Conservation (phyloP, 805 yeast species). For the Metschnikowia santaceciliae region DNA sequence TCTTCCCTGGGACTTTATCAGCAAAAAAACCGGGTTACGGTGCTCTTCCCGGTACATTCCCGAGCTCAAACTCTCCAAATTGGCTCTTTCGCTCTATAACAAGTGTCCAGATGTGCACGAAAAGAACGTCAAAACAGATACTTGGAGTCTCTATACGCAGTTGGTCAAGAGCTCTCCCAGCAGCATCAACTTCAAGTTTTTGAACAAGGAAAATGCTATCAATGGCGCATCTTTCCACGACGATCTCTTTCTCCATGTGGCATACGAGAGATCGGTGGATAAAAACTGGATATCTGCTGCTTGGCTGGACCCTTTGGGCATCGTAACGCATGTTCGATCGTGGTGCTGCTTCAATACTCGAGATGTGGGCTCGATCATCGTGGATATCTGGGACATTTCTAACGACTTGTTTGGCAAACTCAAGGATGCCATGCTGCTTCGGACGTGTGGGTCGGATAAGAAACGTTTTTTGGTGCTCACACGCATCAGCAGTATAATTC, state of each 20-base stretch:
- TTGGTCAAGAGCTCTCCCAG: conserved; percentile 37
- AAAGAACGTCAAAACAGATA: conserved; percentile 3
- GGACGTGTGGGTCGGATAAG: conserved; percentile 39
- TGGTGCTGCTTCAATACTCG: conserved; percentile 46
- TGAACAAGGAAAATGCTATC: conserved; percentile 20
- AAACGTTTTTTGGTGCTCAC: conserved; percentile 65
- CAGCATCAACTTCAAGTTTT: conserved; percentile 23
- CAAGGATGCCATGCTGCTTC: conserved; percentile 30
- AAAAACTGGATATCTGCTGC: conserved; percentile 82
- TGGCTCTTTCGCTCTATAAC: conserved; percentile 57
- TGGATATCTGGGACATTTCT: conserved; percentile 64
- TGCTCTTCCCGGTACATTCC: conserved; percentile 26
- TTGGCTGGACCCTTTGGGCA: conserved; percentile 85
- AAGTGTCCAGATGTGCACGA: conserved; percentile 39
- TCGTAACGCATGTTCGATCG: conserved; percentile 54
- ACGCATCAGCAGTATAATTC: conserved; percentile 66
- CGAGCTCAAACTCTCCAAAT: conserved; percentile 34
- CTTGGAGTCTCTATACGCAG: conserved; percentile 24
- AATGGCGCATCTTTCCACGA: conserved; percentile 33
- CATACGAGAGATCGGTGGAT: conserved; percentile 79
- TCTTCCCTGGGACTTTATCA: conserved; percentile 27
- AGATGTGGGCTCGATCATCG: conserved; percentile 48
- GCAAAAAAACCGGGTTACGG: conserved; percentile 17
- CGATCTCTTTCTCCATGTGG: conserved; percentile 78
- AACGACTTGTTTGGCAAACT: conserved; percentile 36